Conservation (phyloP, 441 rosid genomes). For the Gossypium trilobum region DNA sequence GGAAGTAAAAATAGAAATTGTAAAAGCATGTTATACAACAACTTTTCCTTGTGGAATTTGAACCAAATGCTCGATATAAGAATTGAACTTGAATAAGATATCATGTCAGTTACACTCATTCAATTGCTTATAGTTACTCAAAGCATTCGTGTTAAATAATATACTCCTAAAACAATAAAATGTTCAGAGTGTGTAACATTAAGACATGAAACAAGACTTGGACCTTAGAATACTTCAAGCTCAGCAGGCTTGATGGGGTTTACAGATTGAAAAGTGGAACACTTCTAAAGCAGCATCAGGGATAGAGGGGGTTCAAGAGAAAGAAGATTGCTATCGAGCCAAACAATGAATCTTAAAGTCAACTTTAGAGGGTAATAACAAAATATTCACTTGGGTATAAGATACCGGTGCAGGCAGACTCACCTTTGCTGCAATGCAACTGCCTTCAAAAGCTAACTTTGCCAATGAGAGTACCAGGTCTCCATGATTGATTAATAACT, state of each 20-base stretch:
- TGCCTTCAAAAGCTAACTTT: conserved; percentile 73
- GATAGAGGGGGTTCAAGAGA: background rate
- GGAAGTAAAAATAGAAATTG: background rate
- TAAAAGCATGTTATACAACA: background rate
- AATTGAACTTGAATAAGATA: background rate
- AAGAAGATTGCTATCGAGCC: background rate
- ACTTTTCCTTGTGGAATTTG: background rate
- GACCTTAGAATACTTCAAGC: background rate
- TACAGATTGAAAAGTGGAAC: background rate
- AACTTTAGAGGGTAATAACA: conserved; percentile 8
- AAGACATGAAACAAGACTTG: background rate
- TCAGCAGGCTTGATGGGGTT: background rate
- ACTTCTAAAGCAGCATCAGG: too few species aligned
- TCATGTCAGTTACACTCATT: background rate
- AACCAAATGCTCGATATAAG: background rate
- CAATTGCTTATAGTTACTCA: background rate
- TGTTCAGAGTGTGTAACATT: background rate
- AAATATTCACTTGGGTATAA: background rate
- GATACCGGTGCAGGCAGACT: conserved; percentile 12
- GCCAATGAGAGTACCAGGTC: conserved; percentile 73
- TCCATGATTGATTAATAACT: conserved; percentile 70
- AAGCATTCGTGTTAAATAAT: background rate
- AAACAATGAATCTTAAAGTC: conserved; percentile 4
- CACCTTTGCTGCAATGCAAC: conserved; percentile 76
- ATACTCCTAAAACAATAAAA: background rate